phyloP scores from a whole-genome alignment of 2,329 filamentous ascomycete genomes.

The Ophiostoma ulmi region DNA sequence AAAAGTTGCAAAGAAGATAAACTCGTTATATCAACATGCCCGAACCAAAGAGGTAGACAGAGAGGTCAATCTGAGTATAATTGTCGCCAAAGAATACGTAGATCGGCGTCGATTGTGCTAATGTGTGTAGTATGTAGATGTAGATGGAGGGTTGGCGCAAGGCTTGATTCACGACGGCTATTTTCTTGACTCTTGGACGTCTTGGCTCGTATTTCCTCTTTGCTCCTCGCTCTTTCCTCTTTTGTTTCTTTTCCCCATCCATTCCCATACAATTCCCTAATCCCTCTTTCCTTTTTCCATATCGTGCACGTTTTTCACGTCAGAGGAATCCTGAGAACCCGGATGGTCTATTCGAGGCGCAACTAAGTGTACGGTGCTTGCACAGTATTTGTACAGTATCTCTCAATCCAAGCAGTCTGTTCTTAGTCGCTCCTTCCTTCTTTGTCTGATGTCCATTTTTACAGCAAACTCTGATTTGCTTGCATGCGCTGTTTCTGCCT shows the following conservation, averaged over 20 bases:
- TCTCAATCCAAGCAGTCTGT: not conserved
- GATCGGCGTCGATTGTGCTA: not conserved
- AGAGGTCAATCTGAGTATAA: not conserved
- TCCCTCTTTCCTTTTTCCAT: conserved; percentile 17
- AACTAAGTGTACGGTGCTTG: not conserved
- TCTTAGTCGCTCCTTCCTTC: conserved; percentile 15
- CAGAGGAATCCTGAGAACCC: conserved; percentile 18
- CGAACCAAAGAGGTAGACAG: not conserved
- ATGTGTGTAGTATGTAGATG: not conserved
- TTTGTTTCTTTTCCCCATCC: conserved; percentile 14
- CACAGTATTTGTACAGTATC: not conserved
- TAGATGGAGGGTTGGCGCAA: conserved; percentile 1
- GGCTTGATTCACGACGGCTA: not conserved
- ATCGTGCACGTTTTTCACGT: conserved; percentile 8
- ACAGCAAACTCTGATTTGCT: conserved; percentile 2
- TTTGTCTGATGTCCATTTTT: conserved; percentile 1
- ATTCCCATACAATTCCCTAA: not conserved
- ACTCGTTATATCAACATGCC: not conserved
- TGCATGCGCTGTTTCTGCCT: not conserved
- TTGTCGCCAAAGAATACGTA: not conserved
- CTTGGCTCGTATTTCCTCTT: conserved; percentile 5
- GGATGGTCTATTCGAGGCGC: conserved; percentile 16
- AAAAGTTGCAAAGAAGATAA: not conserved
- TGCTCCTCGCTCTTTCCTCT: not conserved
- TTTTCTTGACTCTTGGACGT: not conserved